Evolutionary conservation across 2,329 filamentous ascomycete species (phyloP), one percentile per base, ranked within the genome.

Genomic region (Fusarium multiceps): DNA sequence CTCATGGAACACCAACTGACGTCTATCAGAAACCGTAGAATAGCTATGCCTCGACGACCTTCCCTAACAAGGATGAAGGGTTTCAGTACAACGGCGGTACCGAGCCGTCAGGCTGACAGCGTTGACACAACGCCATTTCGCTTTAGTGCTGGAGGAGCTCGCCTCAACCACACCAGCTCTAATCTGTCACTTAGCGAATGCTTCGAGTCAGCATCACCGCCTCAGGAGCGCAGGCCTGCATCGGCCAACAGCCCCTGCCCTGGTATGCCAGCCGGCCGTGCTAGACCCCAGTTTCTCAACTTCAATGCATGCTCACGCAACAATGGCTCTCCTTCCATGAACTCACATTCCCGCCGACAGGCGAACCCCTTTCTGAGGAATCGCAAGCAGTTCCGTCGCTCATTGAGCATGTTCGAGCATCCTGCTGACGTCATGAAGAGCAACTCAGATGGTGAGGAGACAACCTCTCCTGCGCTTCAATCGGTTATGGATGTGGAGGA

Each of bases 341-440:
- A 86, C 63, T 85, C 83, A 63, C 91, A 95, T 72, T 82, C 90
- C 59, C 90, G 94, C 69, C 93, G 94, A 71, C 86, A 83, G 65
- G 91, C 88, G 50, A 94, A 90, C 79, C 92, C 87, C 59, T 88
- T 92, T 71, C 84, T 89, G 74, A 89, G 93, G 66, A 92, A 92
- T 46, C 89, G 94, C 71, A 97, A 97, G 77, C 93, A 96, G 79
- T 95, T 95, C 77, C 90, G 96, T 65, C 90, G 96, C 71, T 97
- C 95, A 25, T 83, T 98, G 77, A 98, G 96, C 86, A 99, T 99
- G 96, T 99, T 97, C 81, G 95, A 98, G 82, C 90, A 92, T 78
- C 92, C 94, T 6, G 92, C 89, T 71, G 96, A 98, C 77, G 86
- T 98, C 58, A 92, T 97, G 83, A 93, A 93, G 81, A 85, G 90